Conservation (phyloP, 257 asterid genomes). For the Linderniella brevidens region DNA sequence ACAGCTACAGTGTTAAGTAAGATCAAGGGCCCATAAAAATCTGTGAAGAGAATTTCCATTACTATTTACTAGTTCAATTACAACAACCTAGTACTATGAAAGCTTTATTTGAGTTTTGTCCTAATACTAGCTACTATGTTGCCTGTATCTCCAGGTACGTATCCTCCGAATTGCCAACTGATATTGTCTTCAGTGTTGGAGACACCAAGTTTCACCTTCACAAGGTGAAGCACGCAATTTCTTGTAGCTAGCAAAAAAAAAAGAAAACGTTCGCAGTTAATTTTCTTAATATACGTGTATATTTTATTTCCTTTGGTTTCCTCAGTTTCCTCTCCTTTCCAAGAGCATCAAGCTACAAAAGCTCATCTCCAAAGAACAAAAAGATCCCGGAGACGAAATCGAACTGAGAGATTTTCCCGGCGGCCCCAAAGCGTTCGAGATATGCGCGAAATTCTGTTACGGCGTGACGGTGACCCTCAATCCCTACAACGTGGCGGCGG, state of each 20-base stretch:
- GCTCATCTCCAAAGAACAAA: conserved; percentile 27
- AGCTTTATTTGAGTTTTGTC: too few species aligned
- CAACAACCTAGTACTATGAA: too few species aligned
- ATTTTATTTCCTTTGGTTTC: neutral
- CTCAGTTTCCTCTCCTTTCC: conserved; percentile 84
- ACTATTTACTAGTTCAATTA: too few species aligned
- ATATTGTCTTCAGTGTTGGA: conserved; percentile 39
- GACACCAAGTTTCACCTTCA: conserved; percentile 69
- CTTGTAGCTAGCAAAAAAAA: too few species aligned
- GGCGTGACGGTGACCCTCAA: conserved; percentile 74
- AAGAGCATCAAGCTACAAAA: conserved; percentile 67
- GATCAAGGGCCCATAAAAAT: too few species aligned
- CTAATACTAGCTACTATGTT: neutral
- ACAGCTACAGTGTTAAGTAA: too few species aligned
- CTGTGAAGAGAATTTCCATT: neutral
- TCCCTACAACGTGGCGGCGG: conserved; percentile 75
- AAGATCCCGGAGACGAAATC: conserved; percentile 34
- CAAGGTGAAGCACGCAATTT: conserved; percentile 58
- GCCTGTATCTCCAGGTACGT: conserved; percentile 37
- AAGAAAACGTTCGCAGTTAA: too few species aligned
- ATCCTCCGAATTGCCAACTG: conserved; percentile 65
- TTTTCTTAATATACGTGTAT: too few species aligned
- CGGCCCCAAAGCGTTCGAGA: conserved; percentile 79
- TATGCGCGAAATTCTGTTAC: conserved; percentile 86
- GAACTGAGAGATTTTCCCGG: conserved; percentile 66